A percentile compares a stretch with the other conserved stretches of the same genome.
phyloP scores from a whole-genome alignment of 2,329 filamentous ascomycete species.

The Clarireedia homoeocarpa region DNA sequence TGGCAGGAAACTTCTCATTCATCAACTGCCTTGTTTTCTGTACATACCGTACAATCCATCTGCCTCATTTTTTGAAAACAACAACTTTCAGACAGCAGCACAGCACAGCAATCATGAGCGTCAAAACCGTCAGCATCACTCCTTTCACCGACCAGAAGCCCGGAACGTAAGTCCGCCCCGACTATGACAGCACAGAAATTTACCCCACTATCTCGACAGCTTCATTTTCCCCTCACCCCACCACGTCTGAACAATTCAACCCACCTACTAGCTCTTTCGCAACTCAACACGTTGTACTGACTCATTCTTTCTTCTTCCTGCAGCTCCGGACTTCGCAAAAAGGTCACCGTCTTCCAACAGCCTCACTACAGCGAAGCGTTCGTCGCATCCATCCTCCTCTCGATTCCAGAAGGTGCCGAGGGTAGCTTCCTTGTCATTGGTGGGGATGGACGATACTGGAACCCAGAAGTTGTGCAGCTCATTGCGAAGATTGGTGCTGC shows the following conservation, averaged over 20 bases:
- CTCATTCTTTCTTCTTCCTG: constrained; percentile 18
- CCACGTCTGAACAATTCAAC: background rate
- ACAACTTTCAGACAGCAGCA: background rate
- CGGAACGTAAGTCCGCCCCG: constrained; percentile 71
- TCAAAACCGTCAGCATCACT: constrained; percentile 73
- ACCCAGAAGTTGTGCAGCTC: constrained; percentile 90
- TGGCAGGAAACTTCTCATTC: background rate
- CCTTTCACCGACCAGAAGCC: constrained; percentile 96
- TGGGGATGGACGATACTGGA: constrained; percentile 95
- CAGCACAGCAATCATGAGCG: constrained; percentile 50
- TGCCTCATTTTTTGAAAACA: background rate
- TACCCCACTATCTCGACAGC: constrained; percentile 12
- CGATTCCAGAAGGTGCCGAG: constrained; percentile 88
- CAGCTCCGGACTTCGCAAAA: constrained; percentile 96
- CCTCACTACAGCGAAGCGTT: constrained; percentile 95
- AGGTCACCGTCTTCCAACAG: constrained; percentile 96
- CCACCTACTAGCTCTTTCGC: background rate
- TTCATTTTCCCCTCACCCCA: background rate
- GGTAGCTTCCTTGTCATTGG: constrained; percentile 85
- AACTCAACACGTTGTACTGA: background rate
- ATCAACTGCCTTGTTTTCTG: background rate
- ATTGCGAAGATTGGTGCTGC: constrained; percentile 96
- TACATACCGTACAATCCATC: background rate
- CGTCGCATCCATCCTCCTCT: constrained; percentile 85
- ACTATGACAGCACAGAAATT: constrained; percentile 6